Base-by-base conservation (phyloP, 2,329 filamentous ascomycete species). In the Aureobasidium mangrovei region DNA sequence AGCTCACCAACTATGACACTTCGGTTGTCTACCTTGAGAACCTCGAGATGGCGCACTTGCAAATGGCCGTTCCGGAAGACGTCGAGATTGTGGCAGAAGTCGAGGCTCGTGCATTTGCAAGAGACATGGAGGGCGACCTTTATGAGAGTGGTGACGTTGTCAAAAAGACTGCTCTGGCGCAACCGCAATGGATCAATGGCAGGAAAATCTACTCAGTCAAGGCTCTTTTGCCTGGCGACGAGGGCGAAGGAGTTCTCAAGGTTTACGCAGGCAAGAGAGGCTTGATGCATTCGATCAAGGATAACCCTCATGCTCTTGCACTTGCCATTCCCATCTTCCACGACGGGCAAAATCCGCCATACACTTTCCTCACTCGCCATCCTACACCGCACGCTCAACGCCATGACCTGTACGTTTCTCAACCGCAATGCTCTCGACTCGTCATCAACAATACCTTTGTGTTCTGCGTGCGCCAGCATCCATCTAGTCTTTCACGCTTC, bases 381-480 rank as follows among this genome's bases (percentile, higher is more conserved):
- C 94, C 94, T 6, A 98, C 93, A 2, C 93, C 93, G 7, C 93
- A 98, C 68, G 93, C 93, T n/a, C 90, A 95, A 66, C 83, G 91
- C 40, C 91, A 98, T 69, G 93, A 98, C 67, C 84, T 98, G 56
- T 98, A 98, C 69, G 88, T 98, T 59, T 88, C 91, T 42, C 93
- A 97, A 66, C 93, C 94, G 1, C 94, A 98, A 69, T 98, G 93
- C 68, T 80, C 85, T 60, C 82, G 84, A 28, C 76, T 98, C 29
- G 91, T 89, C 1, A 77, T 95, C 54, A 96, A 97, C 74, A 97
- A 98, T 67, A 98, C 93, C 0, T 98, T 96, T 66, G 91, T 98
- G 29, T 98, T 98, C 69, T 87, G 87, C 52, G 86, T 98, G 57
- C 87, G 93, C 43, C 93, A 98, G 66, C 91, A 98, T 66, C 88